These are phyloP conservation scores for Ophiocordyceps camponoti-floridani DNA, from an alignment of 2,329 filamentous ascomycete species.

Conservation along the genomic window DNA sequence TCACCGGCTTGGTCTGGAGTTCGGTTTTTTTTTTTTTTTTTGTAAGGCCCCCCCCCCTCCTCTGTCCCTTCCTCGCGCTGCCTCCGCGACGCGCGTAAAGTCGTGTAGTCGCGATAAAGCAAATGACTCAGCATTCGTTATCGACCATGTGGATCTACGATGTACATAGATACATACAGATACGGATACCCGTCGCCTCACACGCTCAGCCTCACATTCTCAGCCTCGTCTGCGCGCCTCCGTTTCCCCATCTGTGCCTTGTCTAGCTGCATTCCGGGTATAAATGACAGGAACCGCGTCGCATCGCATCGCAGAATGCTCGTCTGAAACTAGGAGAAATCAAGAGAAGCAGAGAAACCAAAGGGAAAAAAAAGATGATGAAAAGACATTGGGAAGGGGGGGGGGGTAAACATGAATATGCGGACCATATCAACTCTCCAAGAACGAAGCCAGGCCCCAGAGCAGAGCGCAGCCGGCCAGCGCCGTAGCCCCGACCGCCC, in stretches of 20 bases:
- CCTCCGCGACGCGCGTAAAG: neutral
- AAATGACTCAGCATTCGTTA: neutral
- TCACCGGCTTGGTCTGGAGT: neutral
- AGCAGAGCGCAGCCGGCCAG: slow-evolving; percentile 42
- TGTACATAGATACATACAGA: too few relatives aligned
- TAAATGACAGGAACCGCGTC: neutral
- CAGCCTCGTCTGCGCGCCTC: neutral
- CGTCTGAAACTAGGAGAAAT: neutral
- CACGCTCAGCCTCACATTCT: too few relatives aligned
- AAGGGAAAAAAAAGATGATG: neutral
- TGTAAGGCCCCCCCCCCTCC: too few relatives aligned
- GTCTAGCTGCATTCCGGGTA: neutral
- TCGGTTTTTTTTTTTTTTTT: too few relatives aligned
- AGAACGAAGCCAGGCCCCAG: slow-evolving; percentile 38
- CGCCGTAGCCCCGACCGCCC: slow-evolving; percentile 40
- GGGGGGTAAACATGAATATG: too few relatives aligned
- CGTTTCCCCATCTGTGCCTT: neutral
- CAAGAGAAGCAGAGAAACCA: neutral
- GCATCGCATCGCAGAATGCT: neutral
- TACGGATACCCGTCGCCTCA: too few relatives aligned
- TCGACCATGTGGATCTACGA: too few relatives aligned
- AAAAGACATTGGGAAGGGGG: neutral
- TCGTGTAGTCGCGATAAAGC: neutral
- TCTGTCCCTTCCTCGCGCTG: too few relatives aligned
- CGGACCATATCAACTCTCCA: slow-evolving; percentile 14